phyloP scores from a whole-genome alignment of 768 basidiomycete genomes.

The Pleurotus platypus region DNA sequence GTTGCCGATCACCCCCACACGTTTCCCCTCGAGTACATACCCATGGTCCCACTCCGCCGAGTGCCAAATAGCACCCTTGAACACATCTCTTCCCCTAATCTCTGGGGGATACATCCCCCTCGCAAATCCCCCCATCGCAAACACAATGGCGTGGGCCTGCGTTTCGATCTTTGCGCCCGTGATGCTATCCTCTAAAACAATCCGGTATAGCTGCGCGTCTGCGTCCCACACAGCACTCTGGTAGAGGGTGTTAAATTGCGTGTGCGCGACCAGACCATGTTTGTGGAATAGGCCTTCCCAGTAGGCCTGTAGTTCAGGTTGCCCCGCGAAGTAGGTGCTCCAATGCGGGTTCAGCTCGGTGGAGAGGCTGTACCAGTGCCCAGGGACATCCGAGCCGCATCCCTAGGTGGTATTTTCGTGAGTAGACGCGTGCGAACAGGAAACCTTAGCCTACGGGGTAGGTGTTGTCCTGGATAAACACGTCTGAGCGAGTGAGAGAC shows the following conservation, averaged over 20 bases:
- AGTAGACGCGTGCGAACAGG: background rate
- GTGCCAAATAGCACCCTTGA: conserved; percentile 53
- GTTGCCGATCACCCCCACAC: conserved; percentile 60
- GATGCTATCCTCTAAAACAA: conserved; percentile 31
- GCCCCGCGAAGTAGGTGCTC: conserved; percentile 40
- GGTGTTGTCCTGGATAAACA: conserved; percentile 41
- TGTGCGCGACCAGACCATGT: conserved; percentile 37
- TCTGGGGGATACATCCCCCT: conserved; percentile 41
- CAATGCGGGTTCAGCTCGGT: conserved; percentile 52
- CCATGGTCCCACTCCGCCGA: conserved; percentile 54
- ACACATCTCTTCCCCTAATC: conserved; percentile 37
- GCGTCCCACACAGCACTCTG: conserved; percentile 42
- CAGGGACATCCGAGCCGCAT: conserved; percentile 52
- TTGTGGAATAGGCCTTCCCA: conserved; percentile 45
- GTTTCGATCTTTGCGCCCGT: conserved; percentile 30
- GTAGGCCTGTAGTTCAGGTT: conserved; percentile 49
- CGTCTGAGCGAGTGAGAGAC: no score
- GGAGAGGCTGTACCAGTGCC: conserved; percentile 53
- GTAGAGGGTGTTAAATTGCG: conserved; percentile 40
- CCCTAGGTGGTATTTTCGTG: conserved; percentile 26
- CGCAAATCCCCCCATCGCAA: conserved; percentile 49
- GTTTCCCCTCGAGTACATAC: conserved; percentile 47
- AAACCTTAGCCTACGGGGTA: conserved; percentile 35
- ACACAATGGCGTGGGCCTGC: conserved; percentile 45
- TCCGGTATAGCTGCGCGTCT: conserved; percentile 34